phyloP scores from a whole-genome alignment of 805 yeast genomes.

The Suhomyces sp. region DNA sequence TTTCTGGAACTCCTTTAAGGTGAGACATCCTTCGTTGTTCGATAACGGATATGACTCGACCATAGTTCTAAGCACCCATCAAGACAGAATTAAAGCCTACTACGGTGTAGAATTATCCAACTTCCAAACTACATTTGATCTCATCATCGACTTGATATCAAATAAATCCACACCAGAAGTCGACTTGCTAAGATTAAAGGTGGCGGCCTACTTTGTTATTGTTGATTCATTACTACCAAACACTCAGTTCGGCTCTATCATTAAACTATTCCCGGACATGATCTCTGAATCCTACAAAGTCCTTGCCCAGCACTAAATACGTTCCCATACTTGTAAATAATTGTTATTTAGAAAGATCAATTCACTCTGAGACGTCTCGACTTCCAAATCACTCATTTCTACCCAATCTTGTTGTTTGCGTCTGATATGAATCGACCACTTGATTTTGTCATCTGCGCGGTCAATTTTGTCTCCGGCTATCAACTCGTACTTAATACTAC shows the following conservation, averaged over 20 bases:
- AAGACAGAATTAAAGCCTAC: neutral
- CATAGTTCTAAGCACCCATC: neutral
- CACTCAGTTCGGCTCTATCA: constrained; percentile 17
- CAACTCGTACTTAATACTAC: constrained; percentile 15
- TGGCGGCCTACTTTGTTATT: constrained; percentile 13
- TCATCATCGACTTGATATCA: constrained; percentile 9
- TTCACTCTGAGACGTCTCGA: constrained; percentile 50
- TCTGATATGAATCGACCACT: constrained; percentile 44
- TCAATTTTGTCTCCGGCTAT: constrained; percentile 13
- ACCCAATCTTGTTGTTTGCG: constrained; percentile 48
- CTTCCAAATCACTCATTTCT: constrained; percentile 52
- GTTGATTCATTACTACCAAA: constrained; percentile 15
- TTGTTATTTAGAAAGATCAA: constrained; percentile 60
- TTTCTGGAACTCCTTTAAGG: constrained; percentile 24
- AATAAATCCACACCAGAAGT: neutral
- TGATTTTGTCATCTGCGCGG: constrained; percentile 33
- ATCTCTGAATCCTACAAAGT: constrained; percentile 6
- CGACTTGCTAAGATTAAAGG: constrained; percentile 12
- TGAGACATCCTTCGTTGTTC: constrained; percentile 26
- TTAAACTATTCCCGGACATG: constrained; percentile 6
- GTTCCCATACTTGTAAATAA: constrained; percentile 67
- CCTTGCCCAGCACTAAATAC: constrained; percentile 8
- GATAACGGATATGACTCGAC: constrained; percentile 3
- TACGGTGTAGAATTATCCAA: constrained; percentile 8
- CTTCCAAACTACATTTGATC: constrained; percentile 11